Base-by-base conservation (phyloP, 495 filamentous ascomycete species). In the Terfezia claveryi region DNA sequence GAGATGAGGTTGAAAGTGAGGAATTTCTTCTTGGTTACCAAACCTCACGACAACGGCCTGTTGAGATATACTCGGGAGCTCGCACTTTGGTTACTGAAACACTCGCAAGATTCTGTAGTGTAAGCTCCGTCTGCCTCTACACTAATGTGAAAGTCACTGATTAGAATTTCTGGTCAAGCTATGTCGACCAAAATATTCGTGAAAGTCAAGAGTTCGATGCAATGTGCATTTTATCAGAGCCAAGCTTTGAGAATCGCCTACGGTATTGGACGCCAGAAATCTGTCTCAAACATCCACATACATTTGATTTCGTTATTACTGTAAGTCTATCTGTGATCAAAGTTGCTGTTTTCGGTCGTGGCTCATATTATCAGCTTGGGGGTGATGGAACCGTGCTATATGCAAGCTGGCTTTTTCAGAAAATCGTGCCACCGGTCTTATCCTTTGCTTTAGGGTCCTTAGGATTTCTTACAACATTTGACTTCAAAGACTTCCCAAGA, bases 11-110 rank as follows among this genome's bases (percentile, higher is more conserved):
- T 85, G 52, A 87, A 84, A 1, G 87, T 95, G 37, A 76, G 76
- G 56, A 94, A 81, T 66, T 77, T 98, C 56, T 93, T 98, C 86
- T 87, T 98, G 59, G 78, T 98, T 36, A 98, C 92, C 56, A 98
- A 96, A 68, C 87, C 92, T 23, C 76, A 85, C 50, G 92, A 98
- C 66, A 94, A 94, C 61, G 76, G 80, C 46, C 71, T 98, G 38
- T 85, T 96, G 11, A 73, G 77, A 57, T 71, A 94, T 62, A 98
- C 91, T 0, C 79, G 86, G 50, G 82, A 93, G 61, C 71, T 98
- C 52, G 71, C 87, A 14, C 76, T 81, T 61, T 98, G 87, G 85
- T 72, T 98, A 8, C 72, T 98, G 51, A 77, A 74, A 56, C 92
- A 86, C 12, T 52, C 50, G 52, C 55, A 60, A n/a, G 52, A 36